Evolutionary conservation across 2,329 filamentous ascomycete genomes (phyloP), one percentile per base, ranked within the genome.

Genomic region (Ophiocordyceps unilateralis): DNA sequence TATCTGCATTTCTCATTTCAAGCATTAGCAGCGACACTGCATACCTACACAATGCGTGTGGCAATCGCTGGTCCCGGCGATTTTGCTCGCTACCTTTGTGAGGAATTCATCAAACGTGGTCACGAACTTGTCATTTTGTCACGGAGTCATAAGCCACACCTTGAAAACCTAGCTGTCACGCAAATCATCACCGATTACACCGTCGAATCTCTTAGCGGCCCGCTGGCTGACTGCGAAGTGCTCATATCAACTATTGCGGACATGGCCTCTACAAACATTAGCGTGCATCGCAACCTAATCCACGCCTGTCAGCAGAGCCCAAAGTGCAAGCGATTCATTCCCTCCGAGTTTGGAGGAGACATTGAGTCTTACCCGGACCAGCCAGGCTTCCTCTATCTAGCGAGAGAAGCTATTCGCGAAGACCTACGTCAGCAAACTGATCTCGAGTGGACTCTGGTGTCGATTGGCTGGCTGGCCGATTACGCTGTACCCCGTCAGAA

Each of bases 171-270:
- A 40, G 21, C 8, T 23, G 8, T 41, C 17, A 32, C 23, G 6
- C 40, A 41, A 15, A 5, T 32, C 24, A 15, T 41, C 10, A 41
- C 40, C 7, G 24, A 41, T 23, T 41, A 41, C 19, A 41, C 5
- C 19, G 23, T 41, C 9, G 9, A 20, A 14, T 46, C 44, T 15
- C 32, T 49, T 17, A 39, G 34, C 34, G 23, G 40, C 10, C 41
- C 43, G 20, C 38, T 50, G 11, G 41, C 43, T 6, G 41, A 39
- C 15, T 42, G 40, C 26, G 37, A 40, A 28, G 39, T 41, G 19
- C 46, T 50, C 21, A 42, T 49, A 17, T 48, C 49, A 10, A 41
- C 45, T n/a, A 50, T 49, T 21, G 42, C 45, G 4, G 44, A 49
- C 39, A 42, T 48, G 26, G 43, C 39, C 4, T 9, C 44, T 2